Percentiles rank a stretch among this genome's conserved stretches.
Conservation (phyloP, 1,139 yeast species). For the Ashbya aceris region DNA sequence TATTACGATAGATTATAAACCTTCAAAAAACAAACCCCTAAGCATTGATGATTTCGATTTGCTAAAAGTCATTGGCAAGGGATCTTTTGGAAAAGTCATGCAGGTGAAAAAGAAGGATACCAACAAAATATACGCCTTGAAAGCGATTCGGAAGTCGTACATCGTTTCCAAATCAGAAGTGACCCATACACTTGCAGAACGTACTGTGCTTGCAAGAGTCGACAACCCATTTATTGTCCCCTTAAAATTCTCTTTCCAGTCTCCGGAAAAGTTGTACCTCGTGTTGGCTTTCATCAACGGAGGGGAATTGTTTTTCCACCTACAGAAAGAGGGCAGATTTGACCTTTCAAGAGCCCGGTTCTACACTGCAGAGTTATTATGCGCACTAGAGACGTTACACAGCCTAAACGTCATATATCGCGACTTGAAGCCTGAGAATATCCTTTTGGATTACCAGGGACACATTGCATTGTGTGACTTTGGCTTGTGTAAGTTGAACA, state of each 20-base stretch:
- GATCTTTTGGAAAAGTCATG: conserved; percentile 98
- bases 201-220: conserved; percentile 88
- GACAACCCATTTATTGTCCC: conserved; percentile 98
- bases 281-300: conserved; percentile 93
- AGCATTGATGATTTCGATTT: conserved; percentile 87
- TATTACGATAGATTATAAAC: conserved; percentile 70
- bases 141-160: conserved; percentile 87
- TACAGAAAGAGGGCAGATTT: conserved; percentile 85
- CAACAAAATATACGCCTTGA: conserved; percentile 84
- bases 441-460: conserved; percentile 86
- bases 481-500: conserved; percentile 89
- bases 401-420: conserved; percentile 87
- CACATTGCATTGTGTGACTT: conserved; percentile 96
- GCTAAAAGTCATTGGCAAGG: conserved; percentile 91
- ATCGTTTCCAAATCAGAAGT: conserved; percentile 92
- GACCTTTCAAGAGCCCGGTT: conserved; percentile 83
- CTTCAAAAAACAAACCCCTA: conserved; percentile 59
- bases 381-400: conserved; percentile 88
- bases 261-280: conserved; percentile 85
- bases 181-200: conserved; percentile 90
- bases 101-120: conserved; percentile 95
- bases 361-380: conserved; percentile 85
- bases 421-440: conserved; percentile 93
- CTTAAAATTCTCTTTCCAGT: conserved; percentile 86
- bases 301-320: conserved; percentile 91